Evolutionary conservation across 768 basidiomycete genomes (phyloP).

Genomic region (Podaxis rugospora): DNA sequence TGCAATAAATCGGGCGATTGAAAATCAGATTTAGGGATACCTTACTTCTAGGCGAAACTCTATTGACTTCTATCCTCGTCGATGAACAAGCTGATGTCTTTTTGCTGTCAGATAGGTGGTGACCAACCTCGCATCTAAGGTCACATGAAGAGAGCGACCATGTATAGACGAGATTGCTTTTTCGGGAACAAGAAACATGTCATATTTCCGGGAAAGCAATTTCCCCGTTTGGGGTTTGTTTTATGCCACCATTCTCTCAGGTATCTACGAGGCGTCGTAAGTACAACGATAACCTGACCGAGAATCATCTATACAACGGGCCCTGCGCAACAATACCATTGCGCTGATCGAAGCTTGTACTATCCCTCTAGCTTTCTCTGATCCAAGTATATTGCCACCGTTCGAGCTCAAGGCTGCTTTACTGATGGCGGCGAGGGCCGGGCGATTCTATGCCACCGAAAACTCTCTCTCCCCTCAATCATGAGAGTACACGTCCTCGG

Average conservation of each 20-base stretch:
- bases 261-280: neutral
- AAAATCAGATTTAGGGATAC: neutral
- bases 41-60: neutral
- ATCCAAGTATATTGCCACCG: too few relatives aligned
- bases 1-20: neutral
- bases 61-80: neutral
- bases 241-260: neutral
- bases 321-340: neutral
- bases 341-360: neutral
- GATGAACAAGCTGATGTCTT: neutral
- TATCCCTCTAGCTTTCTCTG: too few relatives aligned
- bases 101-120: neutral
- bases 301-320: neutral
- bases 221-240: conserved; percentile 1
- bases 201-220: neutral
- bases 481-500: neutral
- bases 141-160: neutral
- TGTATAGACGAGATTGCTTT: conserved; percentile 5
- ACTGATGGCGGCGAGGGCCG: neutral
- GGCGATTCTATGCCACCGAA: neutral
- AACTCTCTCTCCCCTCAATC: neutral
- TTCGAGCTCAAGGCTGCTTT: too few relatives aligned
- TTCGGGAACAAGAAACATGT: neutral
- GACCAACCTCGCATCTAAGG: neutral
- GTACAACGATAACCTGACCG: neutral